Evolutionary conservation across 192 early-diverging fungal genomes (phyloP).

Genomic region (Podila clonocystis): DNA sequence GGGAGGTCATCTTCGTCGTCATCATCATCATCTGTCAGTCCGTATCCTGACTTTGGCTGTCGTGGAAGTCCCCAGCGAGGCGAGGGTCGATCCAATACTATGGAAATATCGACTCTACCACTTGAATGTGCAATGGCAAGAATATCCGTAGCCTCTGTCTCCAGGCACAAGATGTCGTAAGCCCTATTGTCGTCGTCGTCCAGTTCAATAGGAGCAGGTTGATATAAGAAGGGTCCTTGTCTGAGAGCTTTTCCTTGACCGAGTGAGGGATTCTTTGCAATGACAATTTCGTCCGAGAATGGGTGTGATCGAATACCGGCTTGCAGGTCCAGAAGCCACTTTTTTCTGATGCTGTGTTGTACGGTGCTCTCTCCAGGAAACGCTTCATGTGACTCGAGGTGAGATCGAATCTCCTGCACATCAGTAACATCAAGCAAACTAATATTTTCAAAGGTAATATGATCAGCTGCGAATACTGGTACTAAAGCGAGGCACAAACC

Average conservation of each 20-base stretch:
- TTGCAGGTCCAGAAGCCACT: conserved; percentile 61
- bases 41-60: conserved; percentile 6
- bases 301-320: conserved; percentile 24
- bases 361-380: neutral
- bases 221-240: conserved; percentile 65
- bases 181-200: conserved; percentile 34
- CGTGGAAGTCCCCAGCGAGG: conserved; percentile 46
- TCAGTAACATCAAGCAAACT: conserved; percentile 18
- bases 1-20: conserved; percentile 15
- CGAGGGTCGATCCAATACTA: conserved; percentile 59
- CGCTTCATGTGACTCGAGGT: conserved; percentile 15
- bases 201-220: conserved; percentile 52
- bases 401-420: conserved; percentile 28
- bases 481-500: too few species aligned
- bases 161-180: conserved; percentile 58
- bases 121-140: conserved; percentile 68
- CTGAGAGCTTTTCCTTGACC: conserved; percentile 14
- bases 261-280: conserved; percentile 20
- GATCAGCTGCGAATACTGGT: neutral
- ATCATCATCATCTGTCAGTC: neutral
- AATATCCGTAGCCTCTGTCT: conserved; percentile 58
- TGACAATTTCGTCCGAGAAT: conserved; percentile 19
- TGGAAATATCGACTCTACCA: conserved; percentile 70
- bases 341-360: neutral
- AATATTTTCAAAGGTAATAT: neutral